Base-by-base conservation (phyloP, 169 alveolate species). In the Cyclospora cayetanensis region DNA sequence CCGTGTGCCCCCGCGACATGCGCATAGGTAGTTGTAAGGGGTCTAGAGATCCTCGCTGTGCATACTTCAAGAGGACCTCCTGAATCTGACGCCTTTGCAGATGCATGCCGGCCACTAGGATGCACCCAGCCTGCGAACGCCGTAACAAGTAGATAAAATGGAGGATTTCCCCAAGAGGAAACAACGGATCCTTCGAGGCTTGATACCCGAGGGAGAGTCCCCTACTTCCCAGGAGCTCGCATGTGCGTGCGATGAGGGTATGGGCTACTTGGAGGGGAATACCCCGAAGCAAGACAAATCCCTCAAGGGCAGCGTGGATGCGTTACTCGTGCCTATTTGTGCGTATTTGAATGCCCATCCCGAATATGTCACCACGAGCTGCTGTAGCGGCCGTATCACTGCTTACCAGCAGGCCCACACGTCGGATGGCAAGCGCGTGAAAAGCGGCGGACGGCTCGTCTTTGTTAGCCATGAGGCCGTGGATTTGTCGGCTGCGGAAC, bases 281-380 rank as follows among this genome's bases (percentile, higher is more conserved):
- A 15, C 22, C 66, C 0, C 4, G 34, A 84, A 63, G n/a, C 55
- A 5, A 2, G 91, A 84, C 82, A 84, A 55, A 53, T 84, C 91
- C 0, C 91, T 84, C 53, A 84, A 84, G 82, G 91, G 91, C 43
- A n/a, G 41, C 68, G 31, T 84, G 22, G 91, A 84, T 35, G 41
- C 22, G 1, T 46, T 29, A 12, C 68, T 84, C 37, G 31, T 20
- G 46, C 25, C 50, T 11, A 39, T 39, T 20, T 53, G 74, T 11
- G 27, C 9, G 20, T 37, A 25, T 12, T 7, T 84, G 1, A 84
- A 84, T 66, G n/a, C 37, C 68, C 39, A 42, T 25, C 82, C 82
- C 5, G 4, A 11, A 1, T 63, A 22, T 18, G 82, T 55, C 34
- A 84, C 91, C 9, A 84, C 91, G 50, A 84, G 91, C 91, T 84